Percentiles rank a stretch among this genome's conserved stretches.
Conservation (phyloP, 495 filamentous ascomycete species). For the Schizothecium vesticola region DNA sequence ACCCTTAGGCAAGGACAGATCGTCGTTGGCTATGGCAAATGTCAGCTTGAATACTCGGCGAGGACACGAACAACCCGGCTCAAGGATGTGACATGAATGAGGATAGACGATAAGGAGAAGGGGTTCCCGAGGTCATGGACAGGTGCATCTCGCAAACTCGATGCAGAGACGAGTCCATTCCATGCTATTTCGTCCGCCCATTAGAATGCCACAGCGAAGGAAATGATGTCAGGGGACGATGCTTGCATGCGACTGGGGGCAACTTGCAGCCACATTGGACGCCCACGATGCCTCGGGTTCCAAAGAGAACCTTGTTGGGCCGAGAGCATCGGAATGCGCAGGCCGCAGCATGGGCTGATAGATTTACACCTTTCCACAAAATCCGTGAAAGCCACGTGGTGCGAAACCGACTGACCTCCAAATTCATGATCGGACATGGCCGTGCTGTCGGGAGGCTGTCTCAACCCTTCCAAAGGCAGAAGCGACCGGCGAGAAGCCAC, state of each 20-base stretch:
- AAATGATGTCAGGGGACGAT: not conserved
- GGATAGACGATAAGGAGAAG: not conserved
- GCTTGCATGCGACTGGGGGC: not conserved
- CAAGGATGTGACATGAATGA: not conserved
- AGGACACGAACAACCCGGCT: not conserved
- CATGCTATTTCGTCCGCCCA: not conserved
- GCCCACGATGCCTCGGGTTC: not conserved
- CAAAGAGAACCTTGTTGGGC: not conserved
- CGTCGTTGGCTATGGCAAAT: conserved; percentile 63
- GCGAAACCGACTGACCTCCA: conserved; percentile 50
- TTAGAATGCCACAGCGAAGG: not conserved
- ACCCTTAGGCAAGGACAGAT: conserved; percentile 94
- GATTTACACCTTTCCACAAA: not conserved
- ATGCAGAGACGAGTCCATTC: not conserved
- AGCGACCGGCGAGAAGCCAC: not conserved
- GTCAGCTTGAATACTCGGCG: conserved; percentile 20
- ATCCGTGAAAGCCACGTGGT: not conserved
- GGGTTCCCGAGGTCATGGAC: not conserved
- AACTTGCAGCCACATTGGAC: not conserved
- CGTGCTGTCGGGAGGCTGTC: conserved; percentile 2
- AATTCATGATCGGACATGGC: conserved; percentile 91
- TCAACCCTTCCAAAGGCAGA: not conserved
- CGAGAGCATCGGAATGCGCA: not conserved
- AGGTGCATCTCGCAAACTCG: not conserved
- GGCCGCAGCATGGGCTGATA: not conserved